These are phyloP conservation scores for Volvariella volvacea DNA, from an alignment of 1,284 basidiomycete species.

Conservation along the genomic window DNA sequence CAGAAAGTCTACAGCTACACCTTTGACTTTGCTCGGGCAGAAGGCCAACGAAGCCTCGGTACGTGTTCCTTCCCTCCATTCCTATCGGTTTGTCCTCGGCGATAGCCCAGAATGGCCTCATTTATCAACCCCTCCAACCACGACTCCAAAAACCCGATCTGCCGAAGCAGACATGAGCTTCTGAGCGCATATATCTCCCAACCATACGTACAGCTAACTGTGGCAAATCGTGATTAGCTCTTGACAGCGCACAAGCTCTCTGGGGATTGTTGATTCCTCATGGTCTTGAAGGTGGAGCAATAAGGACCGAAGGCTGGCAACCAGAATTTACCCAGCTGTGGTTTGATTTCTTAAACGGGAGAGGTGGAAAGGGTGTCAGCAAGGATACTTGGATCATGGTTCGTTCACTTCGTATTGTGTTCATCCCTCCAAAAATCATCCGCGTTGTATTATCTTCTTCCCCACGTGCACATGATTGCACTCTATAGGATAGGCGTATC, in stretches of 20 bases:
- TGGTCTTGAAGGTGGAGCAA: constrained; percentile 67
- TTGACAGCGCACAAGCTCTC: constrained; percentile 75
- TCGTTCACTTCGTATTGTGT: constrained; percentile 14
- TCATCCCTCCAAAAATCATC: no score
- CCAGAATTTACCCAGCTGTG: constrained; percentile 70
- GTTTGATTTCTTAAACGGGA: constrained; percentile 75
- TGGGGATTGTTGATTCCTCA: constrained; percentile 83
- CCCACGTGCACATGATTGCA: not conserved
- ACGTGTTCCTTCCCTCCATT: constrained; percentile 15
- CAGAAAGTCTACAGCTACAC: constrained; percentile 84
- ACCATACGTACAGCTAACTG: no score
- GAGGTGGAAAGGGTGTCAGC: constrained; percentile 78
- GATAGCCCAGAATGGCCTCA: not conserved
- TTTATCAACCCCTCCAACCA: not conserved
- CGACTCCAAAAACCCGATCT: not conserved
- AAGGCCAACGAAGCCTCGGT: constrained; percentile 74
- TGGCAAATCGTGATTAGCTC: constrained; percentile 29
- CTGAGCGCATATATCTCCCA: not conserved
- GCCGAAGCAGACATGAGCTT: no score
- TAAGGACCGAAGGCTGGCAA: constrained; percentile 60
- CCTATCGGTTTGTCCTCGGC: constrained; percentile 7
- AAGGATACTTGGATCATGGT: constrained; percentile 95
- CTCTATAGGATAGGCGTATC: no score
- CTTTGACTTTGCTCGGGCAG: constrained; percentile 78
- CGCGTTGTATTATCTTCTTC: no score